These are phyloP conservation scores for Ogataea ganodermae DNA, from an alignment of 805 yeast genomes.

Conservation along the genomic window DNA sequence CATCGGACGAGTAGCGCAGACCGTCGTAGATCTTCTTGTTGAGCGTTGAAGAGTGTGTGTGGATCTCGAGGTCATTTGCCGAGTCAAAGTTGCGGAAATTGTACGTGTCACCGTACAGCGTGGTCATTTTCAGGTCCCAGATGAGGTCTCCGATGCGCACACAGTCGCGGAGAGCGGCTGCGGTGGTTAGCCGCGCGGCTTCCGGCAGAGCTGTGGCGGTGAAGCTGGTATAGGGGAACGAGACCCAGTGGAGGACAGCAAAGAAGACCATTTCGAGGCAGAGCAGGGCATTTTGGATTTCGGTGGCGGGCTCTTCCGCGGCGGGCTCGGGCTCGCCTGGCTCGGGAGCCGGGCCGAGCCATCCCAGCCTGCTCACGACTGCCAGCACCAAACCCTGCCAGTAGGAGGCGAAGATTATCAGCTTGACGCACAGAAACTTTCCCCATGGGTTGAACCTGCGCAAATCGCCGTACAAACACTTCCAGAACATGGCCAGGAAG, in stretches of 20 bases:
- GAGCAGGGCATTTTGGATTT: slow-evolving; percentile 76
- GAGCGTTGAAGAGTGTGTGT: slow-evolving; percentile 43
- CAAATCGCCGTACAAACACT: slow-evolving; percentile 76
- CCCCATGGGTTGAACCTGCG: slow-evolving; percentile 85
- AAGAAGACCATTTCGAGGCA: slow-evolving; percentile 85
- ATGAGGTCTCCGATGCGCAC: slow-evolving; percentile 75
- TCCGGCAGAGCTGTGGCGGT: slow-evolving; percentile 61
- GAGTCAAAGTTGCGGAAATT: slow-evolving; percentile 85
- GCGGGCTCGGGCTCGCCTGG: slow-evolving; percentile 18
- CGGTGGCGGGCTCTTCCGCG: slow-evolving; percentile 39
- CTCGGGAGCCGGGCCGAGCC: no score
- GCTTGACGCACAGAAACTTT: slow-evolving; percentile 88
- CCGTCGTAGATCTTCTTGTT: slow-evolving; percentile 78
- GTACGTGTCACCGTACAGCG: slow-evolving; percentile 68
- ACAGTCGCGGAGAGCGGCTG: slow-evolving; percentile 73
- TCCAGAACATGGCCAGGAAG: slow-evolving; percentile 89
- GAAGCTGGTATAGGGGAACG: slow-evolving; percentile 80
- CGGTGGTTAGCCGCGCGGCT: slow-evolving; percentile 62
- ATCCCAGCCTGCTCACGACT: slow-evolving; percentile 49
- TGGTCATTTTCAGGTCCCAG: slow-evolving; percentile 72
- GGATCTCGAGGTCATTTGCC: slow-evolving; percentile 43
- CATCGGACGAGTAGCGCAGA: slow-evolving; percentile 74
- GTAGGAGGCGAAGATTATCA: slow-evolving; percentile 94
- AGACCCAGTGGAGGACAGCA: slow-evolving; percentile 84
- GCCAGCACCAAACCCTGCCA: slow-evolving; percentile 85